Conservation (phyloP, 306 rosid genomes). For the Carpinus fangiana region DNA sequence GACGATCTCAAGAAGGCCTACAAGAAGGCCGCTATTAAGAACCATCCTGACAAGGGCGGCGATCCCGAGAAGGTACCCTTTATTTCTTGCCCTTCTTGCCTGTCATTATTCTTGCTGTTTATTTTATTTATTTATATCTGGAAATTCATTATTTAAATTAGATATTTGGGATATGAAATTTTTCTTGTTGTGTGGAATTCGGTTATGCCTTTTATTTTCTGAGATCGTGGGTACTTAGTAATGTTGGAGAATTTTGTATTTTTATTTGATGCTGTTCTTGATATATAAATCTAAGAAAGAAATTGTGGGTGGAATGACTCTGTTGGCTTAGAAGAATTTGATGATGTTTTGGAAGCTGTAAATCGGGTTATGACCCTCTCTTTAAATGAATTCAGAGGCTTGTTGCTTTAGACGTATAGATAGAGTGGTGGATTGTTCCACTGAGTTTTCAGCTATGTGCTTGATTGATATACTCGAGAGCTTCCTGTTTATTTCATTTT, state of each 20-base stretch:
- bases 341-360: background rate
- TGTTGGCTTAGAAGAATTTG: no score
- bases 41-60: slow-evolving; percentile 92
- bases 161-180: background rate
- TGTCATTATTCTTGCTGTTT: background rate
- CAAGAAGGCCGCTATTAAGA: slow-evolving; percentile 82
- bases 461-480: background rate
- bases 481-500: background rate
- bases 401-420: background rate
- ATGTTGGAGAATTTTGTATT: no score
- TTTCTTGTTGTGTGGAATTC: background rate
- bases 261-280: no score
- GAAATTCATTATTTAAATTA: background rate
- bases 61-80: slow-evolving; percentile 75
- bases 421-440: background rate
- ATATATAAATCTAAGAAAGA: no score
- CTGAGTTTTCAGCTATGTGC: background rate
- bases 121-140: background rate
- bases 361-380: no score
- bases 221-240: background rate
- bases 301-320: no score
- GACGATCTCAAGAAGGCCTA: slow-evolving; percentile 90
- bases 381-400: no score
- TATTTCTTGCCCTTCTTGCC: background rate
- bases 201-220: background rate